Percentiles rank a stretch among this genome's conserved stretches.
These are phyloP conservation scores for Clavariopsis aquatica DNA, from an alignment of 495 filamentous ascomycete species.

Conservation along the genomic window DNA sequence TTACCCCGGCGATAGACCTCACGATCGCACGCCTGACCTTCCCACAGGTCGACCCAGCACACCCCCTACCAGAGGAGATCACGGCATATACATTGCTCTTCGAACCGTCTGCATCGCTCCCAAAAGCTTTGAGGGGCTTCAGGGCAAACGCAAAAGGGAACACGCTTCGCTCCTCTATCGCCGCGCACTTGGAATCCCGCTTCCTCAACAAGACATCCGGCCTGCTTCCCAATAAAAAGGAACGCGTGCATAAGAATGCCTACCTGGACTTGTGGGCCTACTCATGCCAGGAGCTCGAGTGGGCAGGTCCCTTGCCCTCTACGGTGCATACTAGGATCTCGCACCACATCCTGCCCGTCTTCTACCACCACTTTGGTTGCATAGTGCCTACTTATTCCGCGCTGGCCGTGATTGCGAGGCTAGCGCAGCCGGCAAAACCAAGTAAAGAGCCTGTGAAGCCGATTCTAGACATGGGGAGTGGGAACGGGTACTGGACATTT, in stretches of 20 bases:
- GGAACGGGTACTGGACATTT: conserved; percentile 65
- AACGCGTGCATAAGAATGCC: conserved; percentile 53
- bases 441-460: conserved; percentile 38
- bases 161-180: conserved; percentile 54
- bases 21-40: neutral
- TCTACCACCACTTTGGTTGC: conserved; percentile 71
- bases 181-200: conserved; percentile 51
- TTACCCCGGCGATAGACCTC: neutral
- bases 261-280: conserved; percentile 60
- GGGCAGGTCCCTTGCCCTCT: conserved; percentile 53
- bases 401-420: conserved; percentile 52
- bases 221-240: conserved; percentile 21
- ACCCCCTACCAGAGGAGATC: conserved; percentile 54
- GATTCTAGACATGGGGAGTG: conserved; percentile 58
- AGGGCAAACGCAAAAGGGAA: conserved; percentile 59
- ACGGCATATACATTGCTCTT: conserved; percentile 62
- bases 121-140: conserved; percentile 56
- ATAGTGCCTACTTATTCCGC: conserved; percentile 58
- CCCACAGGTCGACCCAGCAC: conserved; percentile 23
- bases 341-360: conserved; percentile 61
- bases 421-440: conserved; percentile 38
- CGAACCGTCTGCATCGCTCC: conserved; percentile 50
- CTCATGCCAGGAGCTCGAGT: conserved; percentile 52
- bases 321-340: conserved; percentile 46
- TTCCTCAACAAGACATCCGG: conserved; percentile 38